Conservation (phyloP, 2,329 filamentous ascomycete species). For the Drechslerella dactyloides region DNA sequence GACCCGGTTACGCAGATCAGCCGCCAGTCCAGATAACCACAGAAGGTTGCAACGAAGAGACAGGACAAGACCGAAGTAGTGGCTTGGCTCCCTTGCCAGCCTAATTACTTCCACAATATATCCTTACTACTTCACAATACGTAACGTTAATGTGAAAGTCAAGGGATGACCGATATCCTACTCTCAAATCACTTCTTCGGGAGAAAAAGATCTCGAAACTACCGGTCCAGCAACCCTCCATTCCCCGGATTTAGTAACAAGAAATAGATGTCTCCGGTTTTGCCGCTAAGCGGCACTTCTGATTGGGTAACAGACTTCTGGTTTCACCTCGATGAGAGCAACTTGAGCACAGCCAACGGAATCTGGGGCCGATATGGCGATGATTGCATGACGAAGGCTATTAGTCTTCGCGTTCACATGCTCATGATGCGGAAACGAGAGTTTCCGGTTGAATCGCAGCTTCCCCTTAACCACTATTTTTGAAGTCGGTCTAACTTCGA, state of each 20-base stretch:
- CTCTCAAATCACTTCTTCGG: no score
- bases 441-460: slow-evolving; percentile 32
- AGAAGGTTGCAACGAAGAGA: no score
- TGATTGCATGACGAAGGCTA: neutral
- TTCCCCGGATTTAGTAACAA: slow-evolving; percentile 23
- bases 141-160: no score
- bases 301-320: slow-evolving; percentile 19
- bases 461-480: slow-evolving; percentile 1
- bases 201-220: slow-evolving; percentile 12
- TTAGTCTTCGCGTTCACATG: slow-evolving; percentile 11
- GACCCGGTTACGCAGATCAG: no score
- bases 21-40: no score
- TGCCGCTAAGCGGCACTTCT: slow-evolving; percentile 15
- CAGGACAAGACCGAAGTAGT: no score
- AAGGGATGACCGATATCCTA: no score
- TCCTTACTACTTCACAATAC: no score
- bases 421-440: slow-evolving; percentile 4
- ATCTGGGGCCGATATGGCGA: slow-evolving; percentile 40
- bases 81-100: no score
- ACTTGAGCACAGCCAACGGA: slow-evolving; percentile 18
- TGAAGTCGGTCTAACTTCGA: slow-evolving; percentile 4
- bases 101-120: no score
- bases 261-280: slow-evolving; percentile 5
- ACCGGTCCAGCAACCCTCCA: slow-evolving; percentile 25
- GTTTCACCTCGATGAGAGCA: slow-evolving; percentile 1